Conservation (phyloP, 257 asterid genomes). For the Solanum tarijense region DNA sequence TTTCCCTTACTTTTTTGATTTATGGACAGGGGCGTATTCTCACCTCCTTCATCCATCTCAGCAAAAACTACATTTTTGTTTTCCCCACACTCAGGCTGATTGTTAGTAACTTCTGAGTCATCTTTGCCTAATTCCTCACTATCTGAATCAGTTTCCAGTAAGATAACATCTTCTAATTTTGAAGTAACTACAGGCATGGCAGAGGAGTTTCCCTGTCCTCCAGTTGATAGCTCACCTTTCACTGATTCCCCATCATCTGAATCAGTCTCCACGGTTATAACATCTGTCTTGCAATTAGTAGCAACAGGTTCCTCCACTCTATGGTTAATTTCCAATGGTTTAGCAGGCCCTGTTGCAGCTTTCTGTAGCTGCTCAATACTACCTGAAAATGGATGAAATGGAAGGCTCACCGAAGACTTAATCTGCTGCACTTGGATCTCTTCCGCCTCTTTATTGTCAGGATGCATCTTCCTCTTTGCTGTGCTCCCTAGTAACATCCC, state of each 20-base stretch:
- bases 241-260: slow-evolving; percentile 32
- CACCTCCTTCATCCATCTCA: slow-evolving; percentile 36
- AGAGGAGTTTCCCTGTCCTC: background rate
- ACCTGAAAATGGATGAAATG: slow-evolving; percentile 56
- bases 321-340: background rate
- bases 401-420: slow-evolving; percentile 61
- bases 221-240: slow-evolving; percentile 10
- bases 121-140: slow-evolving; percentile 24
- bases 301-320: background rate
- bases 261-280: slow-evolving; percentile 38
- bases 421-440: slow-evolving; percentile 68
- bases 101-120: slow-evolving; percentile 9
- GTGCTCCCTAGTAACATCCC: slow-evolving; percentile 75
- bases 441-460: slow-evolving; percentile 42
- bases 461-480: slow-evolving; percentile 59
- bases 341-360: background rate
- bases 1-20: slow-evolving; percentile 14
- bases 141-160: slow-evolving; percentile 43
- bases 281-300: slow-evolving; percentile 22
- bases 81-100: slow-evolving; percentile 11
- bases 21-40: slow-evolving; percentile 39
- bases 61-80: slow-evolving; percentile 13
- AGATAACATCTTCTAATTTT: slow-evolving; percentile 39
- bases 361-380: slow-evolving; percentile 17
- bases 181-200: slow-evolving; percentile 16